Percentiles rank a stretch among this genome's conserved stretches.
These are phyloP conservation scores for Phanerodontia chrysosporium DNA, from an alignment of 768 basidiomycete genomes.

Conservation along the genomic window DNA sequence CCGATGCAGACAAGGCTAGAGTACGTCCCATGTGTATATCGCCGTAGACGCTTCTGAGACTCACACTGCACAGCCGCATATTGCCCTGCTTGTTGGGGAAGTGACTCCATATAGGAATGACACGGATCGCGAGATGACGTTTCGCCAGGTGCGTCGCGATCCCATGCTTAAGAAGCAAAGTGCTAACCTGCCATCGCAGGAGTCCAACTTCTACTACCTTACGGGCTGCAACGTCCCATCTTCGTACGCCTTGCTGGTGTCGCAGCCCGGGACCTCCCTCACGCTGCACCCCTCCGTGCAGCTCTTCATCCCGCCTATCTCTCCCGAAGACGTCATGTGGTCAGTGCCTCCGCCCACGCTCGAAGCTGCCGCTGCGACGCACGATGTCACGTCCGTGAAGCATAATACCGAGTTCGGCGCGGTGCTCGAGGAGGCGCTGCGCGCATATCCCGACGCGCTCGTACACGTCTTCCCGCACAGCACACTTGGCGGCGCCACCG, in stretches of 20 bases:
- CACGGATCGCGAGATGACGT: slow-evolving; percentile 77
- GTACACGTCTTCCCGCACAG: slow-evolving; percentile 61
- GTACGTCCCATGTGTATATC: slow-evolving; percentile 31
- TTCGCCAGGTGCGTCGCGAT: slow-evolving; percentile 39
- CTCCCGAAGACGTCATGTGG: slow-evolving; percentile 81
- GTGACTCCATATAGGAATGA: slow-evolving; percentile 66
- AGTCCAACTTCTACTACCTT: slow-evolving; percentile 88
- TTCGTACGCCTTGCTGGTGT: slow-evolving; percentile 61
- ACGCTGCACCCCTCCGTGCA: slow-evolving; percentile 41
- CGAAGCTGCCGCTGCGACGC: slow-evolving; percentile 45
- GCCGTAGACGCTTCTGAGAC: too few species aligned
- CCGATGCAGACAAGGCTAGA: slow-evolving; percentile 46
- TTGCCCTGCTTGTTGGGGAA: slow-evolving; percentile 65
- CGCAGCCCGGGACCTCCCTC: slow-evolving; percentile 46
- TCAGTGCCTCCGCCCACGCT: slow-evolving; percentile 76
- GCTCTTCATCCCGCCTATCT: slow-evolving; percentile 77
- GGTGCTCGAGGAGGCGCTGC: slow-evolving; percentile 43
- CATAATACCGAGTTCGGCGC: slow-evolving; percentile 42
- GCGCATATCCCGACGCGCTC: slow-evolving; percentile 48
- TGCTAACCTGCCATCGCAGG: slow-evolving; percentile 31
- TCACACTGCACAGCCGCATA: slow-evolving; percentile 76
- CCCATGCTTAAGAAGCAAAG: not conserved
- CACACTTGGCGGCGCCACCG: slow-evolving; percentile 19
- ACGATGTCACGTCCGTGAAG: slow-evolving; percentile 60
- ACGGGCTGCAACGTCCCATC: slow-evolving; percentile 75